A percentile compares a stretch with the other conserved stretches of the same genome.
Conservation (phyloP, 1,284 basidiomycete species). For the Sutorius eximius region DNA sequence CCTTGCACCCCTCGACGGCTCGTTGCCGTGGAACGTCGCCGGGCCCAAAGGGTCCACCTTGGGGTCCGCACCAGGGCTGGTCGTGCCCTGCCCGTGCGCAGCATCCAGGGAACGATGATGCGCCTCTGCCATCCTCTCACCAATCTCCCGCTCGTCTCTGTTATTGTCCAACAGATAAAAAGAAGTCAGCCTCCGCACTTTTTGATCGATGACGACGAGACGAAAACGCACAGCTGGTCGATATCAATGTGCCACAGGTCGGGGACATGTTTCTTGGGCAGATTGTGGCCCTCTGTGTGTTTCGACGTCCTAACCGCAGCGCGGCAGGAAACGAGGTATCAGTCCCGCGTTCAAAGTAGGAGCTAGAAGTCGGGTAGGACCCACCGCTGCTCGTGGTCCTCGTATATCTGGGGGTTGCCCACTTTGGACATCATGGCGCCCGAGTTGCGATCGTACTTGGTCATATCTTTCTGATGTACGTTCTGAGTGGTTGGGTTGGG, state of each 20-base stretch:
- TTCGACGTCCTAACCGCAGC: constrained; percentile 17
- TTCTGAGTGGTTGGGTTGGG: background rate
- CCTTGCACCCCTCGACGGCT: constrained; percentile 60
- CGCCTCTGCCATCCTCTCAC: constrained; percentile 39
- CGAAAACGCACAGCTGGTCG: constrained; percentile 40
- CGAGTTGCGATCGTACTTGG: constrained; percentile 23
- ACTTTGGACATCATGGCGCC: constrained; percentile 48
- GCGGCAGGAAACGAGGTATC: background rate
- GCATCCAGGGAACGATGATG: constrained; percentile 29
- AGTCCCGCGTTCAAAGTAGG: background rate
- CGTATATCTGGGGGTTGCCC: constrained; percentile 45
- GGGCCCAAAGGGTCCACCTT: constrained; percentile 44
- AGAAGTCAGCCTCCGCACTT: background rate
- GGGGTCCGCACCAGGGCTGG: constrained; percentile 20
- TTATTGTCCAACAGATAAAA: background rate
- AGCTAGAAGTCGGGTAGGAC: background rate
- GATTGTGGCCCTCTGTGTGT: constrained; percentile 20
- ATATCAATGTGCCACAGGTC: constrained; percentile 38
- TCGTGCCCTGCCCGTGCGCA: constrained; percentile 29
- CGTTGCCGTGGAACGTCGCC: constrained; percentile 52
- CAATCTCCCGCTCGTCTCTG: constrained; percentile 44
- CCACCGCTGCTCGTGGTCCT: constrained; percentile 44
- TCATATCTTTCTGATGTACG: constrained; percentile 14
- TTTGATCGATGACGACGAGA: background rate
- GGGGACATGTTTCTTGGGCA: constrained; percentile 29